phyloP scores from a whole-genome alignment of 2,329 filamentous ascomycete species.

The Colletotrichum sp. region DNA sequence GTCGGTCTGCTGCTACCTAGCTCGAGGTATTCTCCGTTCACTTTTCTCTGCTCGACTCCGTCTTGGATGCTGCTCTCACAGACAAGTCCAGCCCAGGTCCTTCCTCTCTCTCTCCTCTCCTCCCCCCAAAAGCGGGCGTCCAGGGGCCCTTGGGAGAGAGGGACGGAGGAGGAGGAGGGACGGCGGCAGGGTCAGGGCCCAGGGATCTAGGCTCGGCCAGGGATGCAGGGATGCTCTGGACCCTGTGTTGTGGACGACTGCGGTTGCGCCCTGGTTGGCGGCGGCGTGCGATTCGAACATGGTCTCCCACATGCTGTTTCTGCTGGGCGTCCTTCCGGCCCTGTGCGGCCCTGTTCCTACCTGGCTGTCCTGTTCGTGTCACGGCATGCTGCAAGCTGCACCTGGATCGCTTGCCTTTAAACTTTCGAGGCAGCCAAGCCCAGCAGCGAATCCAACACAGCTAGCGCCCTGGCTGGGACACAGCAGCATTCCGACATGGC shows the following conservation, averaged over 20 bases:
- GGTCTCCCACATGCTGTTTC: not conserved
- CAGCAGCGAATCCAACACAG: not conserved
- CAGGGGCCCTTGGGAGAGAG: not conserved
- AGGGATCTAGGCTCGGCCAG: conserved; percentile 6
- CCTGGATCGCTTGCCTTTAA: not conserved
- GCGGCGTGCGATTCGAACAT: conserved; percentile 6
- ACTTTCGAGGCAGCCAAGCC: not conserved
- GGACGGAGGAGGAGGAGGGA: not conserved
- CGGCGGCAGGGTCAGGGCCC: not conserved
- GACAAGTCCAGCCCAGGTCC: not conserved
- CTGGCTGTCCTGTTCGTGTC: not conserved
- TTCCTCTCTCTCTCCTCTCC: not conserved
- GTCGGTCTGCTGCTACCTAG: not conserved
- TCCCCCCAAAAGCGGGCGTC: not conserved
- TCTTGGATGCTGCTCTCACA: not conserved
- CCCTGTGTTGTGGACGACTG: not conserved
- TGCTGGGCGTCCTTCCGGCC: not conserved
- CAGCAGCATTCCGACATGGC: not conserved
- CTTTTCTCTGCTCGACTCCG: not conserved
- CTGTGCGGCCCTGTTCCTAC: not conserved
- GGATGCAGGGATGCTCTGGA: conserved; percentile 17
- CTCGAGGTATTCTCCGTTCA: not conserved
- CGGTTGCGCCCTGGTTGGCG: not conserved
- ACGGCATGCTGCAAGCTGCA: not conserved
- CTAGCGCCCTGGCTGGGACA: not conserved